These are phyloP conservation scores for Cnidoscolus chayamansa DNA, from an alignment of 441 rosid genomes.

Conservation along the genomic window DNA sequence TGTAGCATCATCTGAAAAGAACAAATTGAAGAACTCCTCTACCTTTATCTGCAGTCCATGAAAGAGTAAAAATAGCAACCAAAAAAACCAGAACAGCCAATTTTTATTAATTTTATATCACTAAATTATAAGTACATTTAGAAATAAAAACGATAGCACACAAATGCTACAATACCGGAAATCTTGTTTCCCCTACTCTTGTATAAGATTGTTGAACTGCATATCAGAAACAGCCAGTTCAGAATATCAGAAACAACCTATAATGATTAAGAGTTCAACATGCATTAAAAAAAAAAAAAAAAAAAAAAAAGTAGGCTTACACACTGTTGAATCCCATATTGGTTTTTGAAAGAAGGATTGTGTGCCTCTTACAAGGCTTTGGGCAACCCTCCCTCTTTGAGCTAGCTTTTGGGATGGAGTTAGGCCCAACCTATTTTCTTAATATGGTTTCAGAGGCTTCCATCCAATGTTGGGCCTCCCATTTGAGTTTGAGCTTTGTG, in stretches of 20 bases:
- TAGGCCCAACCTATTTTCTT: too few relatives aligned
- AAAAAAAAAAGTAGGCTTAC: not conserved
- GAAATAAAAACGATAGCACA: constrained; percentile 17
- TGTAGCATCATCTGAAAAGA: constrained; percentile 64
- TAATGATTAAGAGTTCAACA: not conserved
- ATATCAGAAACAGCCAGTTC: constrained; percentile 33
- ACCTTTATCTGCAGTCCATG: constrained; percentile 63
- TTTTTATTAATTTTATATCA: constrained; percentile 8
- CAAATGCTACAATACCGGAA: constrained; percentile 53
- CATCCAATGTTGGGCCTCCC: too few relatives aligned
- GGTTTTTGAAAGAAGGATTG: too few relatives aligned
- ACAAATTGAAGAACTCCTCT: constrained; percentile 69
- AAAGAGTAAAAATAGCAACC: constrained; percentile 21
- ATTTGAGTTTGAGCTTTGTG: too few relatives aligned
- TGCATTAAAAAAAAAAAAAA: not conserved
- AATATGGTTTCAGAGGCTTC: too few relatives aligned
- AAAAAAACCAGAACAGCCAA: constrained; percentile 12
- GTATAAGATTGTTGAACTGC: constrained; percentile 74
- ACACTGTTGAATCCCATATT: not conserved
- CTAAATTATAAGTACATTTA: constrained; percentile 15
- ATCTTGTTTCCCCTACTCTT: constrained; percentile 69
- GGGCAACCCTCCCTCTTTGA: too few relatives aligned
- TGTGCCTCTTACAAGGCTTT: too few relatives aligned
- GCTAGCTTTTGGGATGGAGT: too few relatives aligned
- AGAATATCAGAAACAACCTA: constrained; percentile 13